Evolutionary conservation across 345 rosid species (phyloP).

Genomic region (Ceriops zippeliana): DNA sequence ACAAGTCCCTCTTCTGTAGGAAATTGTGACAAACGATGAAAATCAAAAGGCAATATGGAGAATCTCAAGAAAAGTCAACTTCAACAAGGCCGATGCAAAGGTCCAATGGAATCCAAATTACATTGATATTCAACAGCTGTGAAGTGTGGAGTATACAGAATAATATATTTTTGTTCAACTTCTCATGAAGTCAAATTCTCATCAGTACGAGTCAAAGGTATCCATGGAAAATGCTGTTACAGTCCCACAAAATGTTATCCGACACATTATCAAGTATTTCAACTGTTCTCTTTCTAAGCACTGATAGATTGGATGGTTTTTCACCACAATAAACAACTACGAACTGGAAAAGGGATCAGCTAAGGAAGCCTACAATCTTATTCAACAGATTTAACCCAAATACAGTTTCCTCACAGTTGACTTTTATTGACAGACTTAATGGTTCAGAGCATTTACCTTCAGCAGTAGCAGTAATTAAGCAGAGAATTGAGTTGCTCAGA

Average conservation of each 20-base stretch:
- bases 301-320: background rate
- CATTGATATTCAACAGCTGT: no score
- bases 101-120: background rate
- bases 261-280: background rate
- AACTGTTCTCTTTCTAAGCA: background rate
- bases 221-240: background rate
- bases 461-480: slow-evolving; percentile 67
- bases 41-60: background rate
- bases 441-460: slow-evolving; percentile 85
- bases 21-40: background rate
- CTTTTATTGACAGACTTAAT: slow-evolving; percentile 52
- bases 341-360: slow-evolving; percentile 34
- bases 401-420: slow-evolving; percentile 91
- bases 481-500: slow-evolving; percentile 70
- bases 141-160: no score
- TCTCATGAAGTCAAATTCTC: background rate
- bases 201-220: background rate
- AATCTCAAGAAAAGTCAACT: background rate
- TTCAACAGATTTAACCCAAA: slow-evolving; percentile 85
- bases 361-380: slow-evolving; percentile 62
- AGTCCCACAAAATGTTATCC: background rate
- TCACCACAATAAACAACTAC: slow-evolving; percentile 2
- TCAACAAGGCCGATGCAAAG: background rate
- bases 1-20: background rate
- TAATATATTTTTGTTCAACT: no score